These are phyloP conservation scores for Aspergillus cavernicola DNA, from an alignment of 495 filamentous ascomycete genomes.

Conservation along the genomic window DNA sequence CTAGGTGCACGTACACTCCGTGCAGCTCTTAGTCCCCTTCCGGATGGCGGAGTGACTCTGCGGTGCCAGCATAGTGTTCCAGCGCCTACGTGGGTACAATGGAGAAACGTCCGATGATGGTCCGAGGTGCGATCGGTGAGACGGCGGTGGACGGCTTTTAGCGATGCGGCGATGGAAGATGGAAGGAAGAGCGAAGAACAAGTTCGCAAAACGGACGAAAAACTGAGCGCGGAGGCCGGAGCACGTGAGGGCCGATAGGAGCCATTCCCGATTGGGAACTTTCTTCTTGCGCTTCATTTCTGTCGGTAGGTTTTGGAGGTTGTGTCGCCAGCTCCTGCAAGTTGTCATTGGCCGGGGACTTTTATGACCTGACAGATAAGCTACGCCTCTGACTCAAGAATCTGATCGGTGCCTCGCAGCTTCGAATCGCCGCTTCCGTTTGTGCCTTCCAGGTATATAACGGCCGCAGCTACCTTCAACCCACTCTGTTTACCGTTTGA, in stretches of 20 bases:
- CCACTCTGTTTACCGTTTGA: too few species aligned
- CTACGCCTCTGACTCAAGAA: neutral
- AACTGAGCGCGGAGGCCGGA: constrained; percentile 5
- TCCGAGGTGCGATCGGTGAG: neutral
- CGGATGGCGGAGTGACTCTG: constrained; percentile 10
- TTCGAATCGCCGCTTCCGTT: neutral
- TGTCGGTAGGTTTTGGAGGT: neutral
- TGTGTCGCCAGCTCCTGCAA: neutral
- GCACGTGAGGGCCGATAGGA: neutral
- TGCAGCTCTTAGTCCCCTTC: constrained; percentile 40
- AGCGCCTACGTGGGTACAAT: constrained; percentile 1
- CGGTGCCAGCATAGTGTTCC: constrained; percentile 3
- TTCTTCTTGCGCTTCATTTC: neutral
- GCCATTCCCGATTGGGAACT: constrained; percentile 1
- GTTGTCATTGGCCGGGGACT: neutral
- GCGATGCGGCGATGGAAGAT: neutral
- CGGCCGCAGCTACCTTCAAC: neutral
- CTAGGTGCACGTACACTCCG: constrained; percentile 27
- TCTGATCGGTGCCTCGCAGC: neutral
- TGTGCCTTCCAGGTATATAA: neutral
- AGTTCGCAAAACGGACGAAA: constrained; percentile 15
- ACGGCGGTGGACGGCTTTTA: too few species aligned
- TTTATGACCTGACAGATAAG: neutral
- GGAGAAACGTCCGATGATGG: neutral
- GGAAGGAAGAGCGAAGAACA: neutral